Percentiles rank a stretch among this genome's conserved stretches.
Evolutionary conservation across 2,329 filamentous ascomycete genomes (phyloP).

Genomic region (Endoconidiophora polonica): DNA sequence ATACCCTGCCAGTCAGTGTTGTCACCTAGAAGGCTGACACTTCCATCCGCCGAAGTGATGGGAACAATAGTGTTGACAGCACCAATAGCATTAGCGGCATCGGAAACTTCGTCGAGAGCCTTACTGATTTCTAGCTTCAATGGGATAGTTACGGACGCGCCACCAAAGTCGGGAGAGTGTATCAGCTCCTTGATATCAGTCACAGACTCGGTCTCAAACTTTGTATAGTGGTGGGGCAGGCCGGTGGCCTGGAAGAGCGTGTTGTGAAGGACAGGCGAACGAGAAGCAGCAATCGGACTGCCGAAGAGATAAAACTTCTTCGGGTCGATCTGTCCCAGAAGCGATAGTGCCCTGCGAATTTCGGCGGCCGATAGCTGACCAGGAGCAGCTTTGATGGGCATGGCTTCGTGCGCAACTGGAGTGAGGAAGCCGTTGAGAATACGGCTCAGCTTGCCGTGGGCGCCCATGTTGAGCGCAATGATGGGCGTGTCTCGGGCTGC

Average conservation of each 20-base stretch:
- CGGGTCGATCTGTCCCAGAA: conserved; percentile 62
- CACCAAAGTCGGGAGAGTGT: conserved; percentile 60
- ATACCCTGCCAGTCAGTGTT: conserved; percentile 97
- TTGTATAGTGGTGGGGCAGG: conserved; percentile 67
- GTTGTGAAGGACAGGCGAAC: conserved; percentile 83
- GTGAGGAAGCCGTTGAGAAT: conserved; percentile 88
- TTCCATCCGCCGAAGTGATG: conserved; percentile 19
- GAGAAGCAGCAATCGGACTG: conserved; percentile 63
- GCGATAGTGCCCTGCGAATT: conserved; percentile 59
- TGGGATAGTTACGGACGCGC: conserved; percentile 89
- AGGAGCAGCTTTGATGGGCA: conserved; percentile 88
- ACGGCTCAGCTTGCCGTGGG: conserved; percentile 70
- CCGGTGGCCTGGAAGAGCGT: conserved; percentile 59
- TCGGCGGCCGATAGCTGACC: conserved; percentile 84
- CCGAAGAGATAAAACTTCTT: conserved; percentile 80
- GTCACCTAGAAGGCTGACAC: conserved; percentile 46
- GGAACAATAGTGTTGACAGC: conserved; percentile 89
- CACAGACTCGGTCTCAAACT: conserved; percentile 55
- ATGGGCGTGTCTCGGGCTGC: conserved; percentile 62
- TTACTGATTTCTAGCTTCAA: conserved; percentile 79
- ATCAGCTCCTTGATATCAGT: conserved; percentile 49
- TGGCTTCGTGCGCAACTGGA: conserved; percentile 71
- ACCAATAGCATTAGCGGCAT: conserved; percentile 67
- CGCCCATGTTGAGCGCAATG: conserved; percentile 93
- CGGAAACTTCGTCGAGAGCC: conserved; percentile 62